Conservation (phyloP, 257 asterid genomes). For the Salvia rosmarinus region DNA sequence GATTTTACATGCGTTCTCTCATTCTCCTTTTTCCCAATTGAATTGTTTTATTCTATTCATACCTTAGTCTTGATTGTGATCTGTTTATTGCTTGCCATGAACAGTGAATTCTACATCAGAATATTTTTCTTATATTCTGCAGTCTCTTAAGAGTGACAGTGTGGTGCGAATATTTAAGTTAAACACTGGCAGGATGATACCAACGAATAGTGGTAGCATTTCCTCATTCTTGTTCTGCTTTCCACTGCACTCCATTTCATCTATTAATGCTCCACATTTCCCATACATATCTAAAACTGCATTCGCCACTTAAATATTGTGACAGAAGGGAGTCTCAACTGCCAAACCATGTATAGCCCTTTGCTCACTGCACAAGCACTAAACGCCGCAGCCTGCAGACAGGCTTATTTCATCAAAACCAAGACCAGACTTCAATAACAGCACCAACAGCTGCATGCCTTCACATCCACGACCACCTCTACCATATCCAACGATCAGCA, state of each 20-base stretch:
- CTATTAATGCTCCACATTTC: constrained; percentile 68
- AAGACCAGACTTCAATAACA: constrained; percentile 54
- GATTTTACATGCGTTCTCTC: not conserved
- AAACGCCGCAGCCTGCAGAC: constrained; percentile 77
- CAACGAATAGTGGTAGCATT: constrained; percentile 48
- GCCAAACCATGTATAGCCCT: constrained; percentile 73
- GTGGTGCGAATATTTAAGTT: constrained; percentile 78
- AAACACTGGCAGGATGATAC: constrained; percentile 93
- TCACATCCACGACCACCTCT: constrained; percentile 68
- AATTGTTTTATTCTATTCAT: not conserved
- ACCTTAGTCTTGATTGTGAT: not conserved
- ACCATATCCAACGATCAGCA: constrained; percentile 78
- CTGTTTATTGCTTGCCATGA: constrained; percentile 9
- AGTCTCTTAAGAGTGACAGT: constrained; percentile 78
- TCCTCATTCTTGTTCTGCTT: constrained; percentile 73
- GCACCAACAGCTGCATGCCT: constrained; percentile 58
- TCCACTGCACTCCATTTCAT: constrained; percentile 66
- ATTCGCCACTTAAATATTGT: constrained; percentile 70
- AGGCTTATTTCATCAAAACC: constrained; percentile 81
- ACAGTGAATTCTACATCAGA: constrained; percentile 14
- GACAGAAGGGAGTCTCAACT: constrained; percentile 53
- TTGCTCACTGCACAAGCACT: constrained; percentile 70
- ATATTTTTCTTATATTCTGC: constrained; percentile 37
- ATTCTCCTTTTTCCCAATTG: not conserved
- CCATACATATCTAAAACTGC: constrained; percentile 90